phyloP scores from a whole-genome alignment of 2,329 filamentous ascomycete species.

The Akanthomyces dipterigenus region DNA sequence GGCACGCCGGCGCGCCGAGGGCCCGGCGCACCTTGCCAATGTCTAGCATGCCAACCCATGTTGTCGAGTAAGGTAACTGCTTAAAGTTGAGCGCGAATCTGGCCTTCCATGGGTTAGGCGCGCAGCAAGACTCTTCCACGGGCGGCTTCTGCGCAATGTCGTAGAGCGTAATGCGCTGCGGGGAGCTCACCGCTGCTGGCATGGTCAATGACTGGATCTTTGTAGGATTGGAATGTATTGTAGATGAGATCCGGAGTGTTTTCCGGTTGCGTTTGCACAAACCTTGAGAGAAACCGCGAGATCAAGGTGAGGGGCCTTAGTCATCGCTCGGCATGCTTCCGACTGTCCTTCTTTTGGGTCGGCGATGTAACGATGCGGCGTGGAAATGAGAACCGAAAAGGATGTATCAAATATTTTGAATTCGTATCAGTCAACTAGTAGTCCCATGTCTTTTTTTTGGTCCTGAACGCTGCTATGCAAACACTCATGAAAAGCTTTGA shows the following conservation, averaged over 20 bases:
- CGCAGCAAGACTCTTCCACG: conserved; percentile 17
- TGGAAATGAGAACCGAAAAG: background rate
- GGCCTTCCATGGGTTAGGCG: conserved; percentile 28
- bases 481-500: too few relatives aligned
- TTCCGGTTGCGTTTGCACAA: background rate
- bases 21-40: conserved; percentile 39
- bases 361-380: background rate
- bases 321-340: background rate
- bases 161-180: conserved; percentile 29
- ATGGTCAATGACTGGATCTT: background rate
- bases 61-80: conserved; percentile 25
- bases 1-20: conserved; percentile 41
- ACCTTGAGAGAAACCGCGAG: background rate
- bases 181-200: background rate
- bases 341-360: background rate
- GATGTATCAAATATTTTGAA: too few relatives aligned
- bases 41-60: conserved; percentile 47
- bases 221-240: background rate
- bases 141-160: conserved; percentile 34
- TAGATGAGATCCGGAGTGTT: background rate
- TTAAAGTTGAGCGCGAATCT: conserved; percentile 38
- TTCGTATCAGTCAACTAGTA: too few relatives aligned
- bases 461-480: too few relatives aligned
- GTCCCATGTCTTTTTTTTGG: too few relatives aligned
- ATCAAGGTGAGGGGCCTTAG: background rate